A percentile compares a stretch with the other conserved stretches of the same genome.
Conservation (phyloP, 805 yeast genomes). For the Pichia manshurica region DNA sequence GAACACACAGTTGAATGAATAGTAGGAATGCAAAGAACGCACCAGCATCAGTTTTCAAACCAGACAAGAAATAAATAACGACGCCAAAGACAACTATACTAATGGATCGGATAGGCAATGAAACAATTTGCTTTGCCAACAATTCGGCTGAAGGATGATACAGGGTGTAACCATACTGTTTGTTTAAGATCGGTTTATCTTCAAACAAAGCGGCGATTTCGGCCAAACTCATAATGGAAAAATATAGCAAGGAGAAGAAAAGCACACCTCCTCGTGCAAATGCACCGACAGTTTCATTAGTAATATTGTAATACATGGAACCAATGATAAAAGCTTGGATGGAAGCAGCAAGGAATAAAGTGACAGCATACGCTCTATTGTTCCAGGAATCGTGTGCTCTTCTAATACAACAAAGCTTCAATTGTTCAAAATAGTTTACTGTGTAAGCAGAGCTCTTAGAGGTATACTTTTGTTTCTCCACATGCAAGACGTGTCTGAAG, state of each 20-base stretch:
- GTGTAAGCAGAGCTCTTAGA: constrained; percentile 33
- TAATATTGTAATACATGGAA: constrained; percentile 50
- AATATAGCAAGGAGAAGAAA: constrained; percentile 55
- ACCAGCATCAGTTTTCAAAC: constrained; percentile 47
- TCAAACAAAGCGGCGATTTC: constrained; percentile 56
- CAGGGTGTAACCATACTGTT: constrained; percentile 58
- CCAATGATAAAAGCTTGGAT: constrained; percentile 56
- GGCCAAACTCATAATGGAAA: constrained; percentile 55
- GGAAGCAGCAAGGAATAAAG: constrained; percentile 44
- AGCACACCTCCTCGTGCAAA: constrained; percentile 59
- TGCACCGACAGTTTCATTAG: constrained; percentile 46
- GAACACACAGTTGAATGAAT: constrained; percentile 35
- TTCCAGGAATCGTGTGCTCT: constrained; percentile 49
- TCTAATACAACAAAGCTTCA: constrained; percentile 46
- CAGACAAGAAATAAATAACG: constrained; percentile 46
- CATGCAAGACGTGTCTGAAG: constrained; percentile 26
- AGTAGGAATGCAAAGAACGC: constrained; percentile 46
- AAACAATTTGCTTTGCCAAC: constrained; percentile 49
- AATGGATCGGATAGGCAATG: constrained; percentile 50
- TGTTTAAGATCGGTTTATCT: constrained; percentile 57
- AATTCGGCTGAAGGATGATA: constrained; percentile 64
- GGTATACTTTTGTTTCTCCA: constrained; percentile 36
- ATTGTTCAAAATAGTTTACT: constrained; percentile 44
- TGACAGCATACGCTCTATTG: constrained; percentile 50
- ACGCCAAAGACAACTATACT: constrained; percentile 44